phyloP scores from a whole-genome alignment of 768 basidiomycete genomes.

The Dacryopinax spathularia region DNA sequence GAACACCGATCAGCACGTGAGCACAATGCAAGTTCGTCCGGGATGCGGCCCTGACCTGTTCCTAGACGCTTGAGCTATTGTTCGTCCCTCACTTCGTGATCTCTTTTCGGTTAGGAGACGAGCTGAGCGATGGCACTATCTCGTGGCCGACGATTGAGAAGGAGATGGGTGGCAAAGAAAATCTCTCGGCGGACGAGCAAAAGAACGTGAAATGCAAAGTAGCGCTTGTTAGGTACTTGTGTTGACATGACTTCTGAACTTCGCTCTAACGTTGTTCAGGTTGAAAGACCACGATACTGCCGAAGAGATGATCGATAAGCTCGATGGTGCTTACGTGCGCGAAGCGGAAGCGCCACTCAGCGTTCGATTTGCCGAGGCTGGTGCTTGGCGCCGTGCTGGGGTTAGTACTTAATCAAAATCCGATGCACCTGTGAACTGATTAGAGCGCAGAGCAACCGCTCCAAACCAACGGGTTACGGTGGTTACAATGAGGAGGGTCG shows the following conservation, averaged over 20 bases:
- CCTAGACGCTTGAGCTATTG: background rate
- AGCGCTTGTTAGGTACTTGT: slow-evolving; percentile 5
- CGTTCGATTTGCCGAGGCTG: background rate
- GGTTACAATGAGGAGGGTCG: background rate
- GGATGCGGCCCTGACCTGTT: background rate
- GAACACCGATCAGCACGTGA: background rate
- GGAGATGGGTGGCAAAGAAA: slow-evolving; percentile 50
- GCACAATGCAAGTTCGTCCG: background rate
- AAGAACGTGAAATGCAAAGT: background rate
- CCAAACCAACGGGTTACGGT: background rate
- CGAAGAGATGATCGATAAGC: slow-evolving; percentile 59
- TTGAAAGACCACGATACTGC: slow-evolving; percentile 58
- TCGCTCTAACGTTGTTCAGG: slow-evolving; percentile 25
- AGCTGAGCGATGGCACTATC: background rate
- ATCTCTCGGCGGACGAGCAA: slow-evolving; percentile 13
- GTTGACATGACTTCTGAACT: background rate
- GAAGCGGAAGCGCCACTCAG: slow-evolving; percentile 23
- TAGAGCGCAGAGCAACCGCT: background rate
- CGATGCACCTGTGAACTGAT: background rate
- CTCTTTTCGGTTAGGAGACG: background rate
- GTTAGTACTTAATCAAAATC: background rate
- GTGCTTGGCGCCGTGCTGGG: background rate
- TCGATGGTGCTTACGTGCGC: slow-evolving; percentile 67
- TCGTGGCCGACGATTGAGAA: background rate
- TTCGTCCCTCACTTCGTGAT: slow-evolving; percentile 1